Percentiles rank a stretch among this genome's conserved stretches.
phyloP scores from a whole-genome alignment of 208 protist species.

The Angomonas ambiguus region DNA sequence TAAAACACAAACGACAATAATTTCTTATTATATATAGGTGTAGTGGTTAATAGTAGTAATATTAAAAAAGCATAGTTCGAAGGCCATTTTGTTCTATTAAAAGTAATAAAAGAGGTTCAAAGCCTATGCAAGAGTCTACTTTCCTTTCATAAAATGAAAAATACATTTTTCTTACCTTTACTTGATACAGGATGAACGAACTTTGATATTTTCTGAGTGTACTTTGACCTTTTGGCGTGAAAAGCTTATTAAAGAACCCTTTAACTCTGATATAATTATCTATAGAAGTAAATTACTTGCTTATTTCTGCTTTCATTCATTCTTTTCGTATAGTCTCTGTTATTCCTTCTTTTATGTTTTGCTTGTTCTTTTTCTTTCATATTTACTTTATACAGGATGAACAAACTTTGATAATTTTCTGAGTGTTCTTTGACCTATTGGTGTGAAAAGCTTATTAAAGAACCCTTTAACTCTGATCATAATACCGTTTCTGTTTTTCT shows the following conservation, averaged over 20 bases:
- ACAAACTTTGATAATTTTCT: not conserved
- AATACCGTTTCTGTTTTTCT: not conserved
- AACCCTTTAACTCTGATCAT: slow-evolving; percentile 11
- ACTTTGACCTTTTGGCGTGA: slow-evolving; percentile 13
- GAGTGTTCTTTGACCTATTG: slow-evolving; percentile 9
- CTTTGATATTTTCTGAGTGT: slow-evolving; percentile 14
- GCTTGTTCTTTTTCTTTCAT: not conserved
- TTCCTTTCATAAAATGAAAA: not conserved
- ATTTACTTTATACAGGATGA: not conserved
- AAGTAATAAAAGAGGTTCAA: slow-evolving; percentile 9
- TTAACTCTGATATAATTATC: slow-evolving; percentile 7
- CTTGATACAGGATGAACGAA: not conserved
- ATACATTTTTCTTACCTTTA: too few species aligned
- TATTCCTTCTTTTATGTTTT: not conserved
- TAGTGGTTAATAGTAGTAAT: not conserved
- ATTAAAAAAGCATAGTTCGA: slow-evolving; percentile 20
- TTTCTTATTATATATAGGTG: not conserved
- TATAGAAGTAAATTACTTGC: not conserved
- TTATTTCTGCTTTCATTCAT: not conserved
- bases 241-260: slow-evolving; percentile 12
- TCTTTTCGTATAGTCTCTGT: not conserved
- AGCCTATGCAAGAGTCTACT: slow-evolving; percentile 14
- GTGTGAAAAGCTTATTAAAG: slow-evolving; percentile 7
- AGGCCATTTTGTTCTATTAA: slow-evolving; percentile 14
- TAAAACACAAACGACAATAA: too few species aligned